phyloP scores from a whole-genome alignment of 2,329 filamentous ascomycete species.

The Epichloe baconii region DNA sequence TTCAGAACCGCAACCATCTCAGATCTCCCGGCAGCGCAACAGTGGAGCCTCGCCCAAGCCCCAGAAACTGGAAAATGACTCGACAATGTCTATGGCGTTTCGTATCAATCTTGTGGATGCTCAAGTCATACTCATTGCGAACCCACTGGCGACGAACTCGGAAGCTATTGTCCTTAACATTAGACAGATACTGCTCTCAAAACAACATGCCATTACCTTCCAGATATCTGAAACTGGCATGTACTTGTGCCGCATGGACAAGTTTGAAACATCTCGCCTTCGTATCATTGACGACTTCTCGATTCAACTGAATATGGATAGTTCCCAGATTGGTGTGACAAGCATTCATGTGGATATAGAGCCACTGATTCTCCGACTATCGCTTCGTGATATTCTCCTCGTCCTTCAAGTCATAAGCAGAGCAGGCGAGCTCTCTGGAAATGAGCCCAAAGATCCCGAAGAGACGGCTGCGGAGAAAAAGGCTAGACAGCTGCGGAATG shows the following conservation, averaged over 20 bases:
- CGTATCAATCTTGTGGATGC: constrained; percentile 91
- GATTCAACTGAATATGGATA: constrained; percentile 77
- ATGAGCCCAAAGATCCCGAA: constrained; percentile 34
- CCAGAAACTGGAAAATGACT: constrained; percentile 8
- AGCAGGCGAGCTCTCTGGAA: constrained; percentile 73
- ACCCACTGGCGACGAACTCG: constrained; percentile 76
- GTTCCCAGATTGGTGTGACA: constrained; percentile 46
- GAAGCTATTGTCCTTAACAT: constrained; percentile 93
- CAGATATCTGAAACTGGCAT: constrained; percentile 92
- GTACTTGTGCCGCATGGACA: constrained; percentile 98
- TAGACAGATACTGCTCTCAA: constrained; percentile 82
- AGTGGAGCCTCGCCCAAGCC: not conserved
- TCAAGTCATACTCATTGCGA: constrained; percentile 91
- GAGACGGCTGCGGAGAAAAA: constrained; percentile 37
- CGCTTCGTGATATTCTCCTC: constrained; percentile 85
- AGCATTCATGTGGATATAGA: constrained; percentile 82
- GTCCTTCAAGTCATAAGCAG: constrained; percentile 86
- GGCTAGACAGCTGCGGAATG: constrained; percentile 37
- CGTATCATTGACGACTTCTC: constrained; percentile 96
- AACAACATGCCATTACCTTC: constrained; percentile 86
- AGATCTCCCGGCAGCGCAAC: constrained; percentile 15
- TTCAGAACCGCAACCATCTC: constrained; percentile 19
- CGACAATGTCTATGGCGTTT: constrained; percentile 65
- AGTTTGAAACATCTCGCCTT: constrained; percentile 78
- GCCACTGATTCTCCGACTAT: constrained; percentile 79